Percentiles rank a stretch among this genome's conserved stretches.
These are phyloP conservation scores for Psidium friedrichsthalianum DNA, from an alignment of 345 rosid genomes.

Conservation along the genomic window DNA sequence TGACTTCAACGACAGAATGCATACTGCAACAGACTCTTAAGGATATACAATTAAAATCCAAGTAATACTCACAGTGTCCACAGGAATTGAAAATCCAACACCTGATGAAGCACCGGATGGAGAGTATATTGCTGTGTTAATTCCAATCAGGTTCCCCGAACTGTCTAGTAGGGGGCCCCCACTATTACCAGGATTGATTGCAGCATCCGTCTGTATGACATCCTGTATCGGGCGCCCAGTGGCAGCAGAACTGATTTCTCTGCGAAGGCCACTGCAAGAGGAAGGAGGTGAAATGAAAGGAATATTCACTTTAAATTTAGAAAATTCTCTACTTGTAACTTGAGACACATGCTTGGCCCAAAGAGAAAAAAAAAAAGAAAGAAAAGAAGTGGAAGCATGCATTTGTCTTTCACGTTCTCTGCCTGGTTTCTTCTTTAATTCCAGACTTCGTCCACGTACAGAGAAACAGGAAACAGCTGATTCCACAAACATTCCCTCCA, in stretches of 20 bases:
- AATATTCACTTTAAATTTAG: not conserved
- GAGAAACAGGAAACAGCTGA: not conserved
- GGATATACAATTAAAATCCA: not conserved
- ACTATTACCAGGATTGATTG: slow-evolving; percentile 95
- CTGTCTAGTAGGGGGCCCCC: slow-evolving; percentile 98
- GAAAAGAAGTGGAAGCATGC: not conserved
- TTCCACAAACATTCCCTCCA: not conserved
- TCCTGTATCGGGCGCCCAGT: slow-evolving; percentile 99
- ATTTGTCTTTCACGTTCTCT: not conserved
- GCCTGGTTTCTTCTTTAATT: not conserved
- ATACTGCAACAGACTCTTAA: not conserved
- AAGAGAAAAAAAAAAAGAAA: not conserved
- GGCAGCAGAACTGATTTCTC: slow-evolving; percentile 98
- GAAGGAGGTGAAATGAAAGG: slow-evolving; percentile 6
- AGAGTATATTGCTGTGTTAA: slow-evolving; percentile 94
- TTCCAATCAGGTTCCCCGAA: slow-evolving; percentile 82
- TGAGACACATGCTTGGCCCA: not conserved
- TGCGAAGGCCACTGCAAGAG: slow-evolving; percentile 63
- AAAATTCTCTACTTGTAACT: not conserved
- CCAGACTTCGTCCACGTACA: not conserved
- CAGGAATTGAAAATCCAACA: slow-evolving; percentile 95
- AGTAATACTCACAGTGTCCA: slow-evolving; percentile 70
- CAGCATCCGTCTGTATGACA: slow-evolving; percentile 97
- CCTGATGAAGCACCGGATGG: slow-evolving; percentile 99
- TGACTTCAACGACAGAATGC: not conserved